Percentiles rank a stretch among this genome's conserved stretches.
Evolutionary conservation across 768 basidiomycete genomes (phyloP).

Genomic region (Amanita exitialis): DNA sequence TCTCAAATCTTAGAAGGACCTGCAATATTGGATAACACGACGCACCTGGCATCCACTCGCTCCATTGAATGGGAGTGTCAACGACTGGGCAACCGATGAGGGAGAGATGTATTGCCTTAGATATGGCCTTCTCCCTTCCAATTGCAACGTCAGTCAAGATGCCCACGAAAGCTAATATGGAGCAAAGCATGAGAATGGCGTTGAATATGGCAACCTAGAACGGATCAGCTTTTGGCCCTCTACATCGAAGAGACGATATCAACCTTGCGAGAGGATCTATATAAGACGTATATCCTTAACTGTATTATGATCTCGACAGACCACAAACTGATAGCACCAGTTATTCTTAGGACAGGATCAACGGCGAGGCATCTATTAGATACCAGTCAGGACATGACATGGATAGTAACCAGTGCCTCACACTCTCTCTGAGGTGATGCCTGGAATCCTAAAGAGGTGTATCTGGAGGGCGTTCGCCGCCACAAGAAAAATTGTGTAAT

Average conservation of each 20-base stretch:
- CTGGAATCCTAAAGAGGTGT: slow-evolving; percentile 29
- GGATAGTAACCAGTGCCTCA: slow-evolving; percentile 11
- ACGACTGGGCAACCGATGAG: slow-evolving; percentile 31
- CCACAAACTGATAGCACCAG: slow-evolving; percentile 36
- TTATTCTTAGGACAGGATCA: slow-evolving; percentile 31
- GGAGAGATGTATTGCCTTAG: slow-evolving; percentile 23
- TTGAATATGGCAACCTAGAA: slow-evolving; percentile 28
- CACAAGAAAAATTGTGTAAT: slow-evolving; percentile 33
- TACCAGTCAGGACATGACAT: neutral
- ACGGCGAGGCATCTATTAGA: slow-evolving; percentile 29
- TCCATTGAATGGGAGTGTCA: slow-evolving; percentile 33
- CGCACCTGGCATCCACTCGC: slow-evolving; percentile 33
- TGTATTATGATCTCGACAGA: slow-evolving; percentile 40
- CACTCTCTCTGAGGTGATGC: slow-evolving; percentile 25
- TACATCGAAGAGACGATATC: neutral
- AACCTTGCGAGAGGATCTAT: slow-evolving; percentile 23
- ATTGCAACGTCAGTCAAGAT: slow-evolving; percentile 29
- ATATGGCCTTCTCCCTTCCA: slow-evolving; percentile 24
- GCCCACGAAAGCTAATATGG: slow-evolving; percentile 31
- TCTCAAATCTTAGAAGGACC: neutral
- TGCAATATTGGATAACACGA: neutral
- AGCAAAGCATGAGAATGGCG: slow-evolving; percentile 25
- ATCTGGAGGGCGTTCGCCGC: slow-evolving; percentile 36
- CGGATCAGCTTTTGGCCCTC: neutral
- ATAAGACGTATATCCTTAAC: slow-evolving; percentile 34